Evolutionary conservation across 345 rosid species (phyloP), one percentile per base, ranked within the genome.

Genomic region (Lepidium aucheri): DNA sequence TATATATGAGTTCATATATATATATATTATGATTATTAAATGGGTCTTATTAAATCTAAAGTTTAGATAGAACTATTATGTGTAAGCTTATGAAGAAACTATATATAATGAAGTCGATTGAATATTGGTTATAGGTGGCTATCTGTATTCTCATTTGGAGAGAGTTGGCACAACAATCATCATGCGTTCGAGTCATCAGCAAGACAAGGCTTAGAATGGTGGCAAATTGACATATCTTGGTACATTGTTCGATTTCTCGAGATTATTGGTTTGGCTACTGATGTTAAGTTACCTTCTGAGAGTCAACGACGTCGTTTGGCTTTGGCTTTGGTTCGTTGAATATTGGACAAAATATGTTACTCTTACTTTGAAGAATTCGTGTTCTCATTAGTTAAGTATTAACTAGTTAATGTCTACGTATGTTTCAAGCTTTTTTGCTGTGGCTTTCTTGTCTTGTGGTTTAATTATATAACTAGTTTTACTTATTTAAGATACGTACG

Each of bases 141-240:
- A 18, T 66, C 73, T n/a, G 68, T 74, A 38, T 74, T 67, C 40
- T 74, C 77, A 12, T 73, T 73, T 45, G 76, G 76, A 43, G 76
- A 72, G 40, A 72, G 76, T 36, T 72, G 76, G 77, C 77, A 74
- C 68, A 74, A 74, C 63, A 74, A 74, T 67, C 77, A 74, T 52
- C 77, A 74, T 3, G 77, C 77, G 1, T 74, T 74, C 18, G 68
- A 67, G 45, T 74, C 77, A n/a, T 74, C 77, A 4, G 77, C 77
- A 10, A 74, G 73, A 38, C 77, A 74, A 53, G 77, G 77, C 68
- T 39, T 74, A 28, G 77, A 74, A 42, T 74, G 77, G 77, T 74
- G 73, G 73, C 73, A 74, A 53, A 67, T 74, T 38, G 77, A 74
- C 53, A 59, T 74, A 4, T 60, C 73, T 44, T 74, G 77, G 77